A percentile compares a stretch with the other conserved stretches of the same genome.
Evolutionary conservation across 2,329 filamentous ascomycete species (phyloP).

Genomic region (Didymella keratinophila): DNA sequence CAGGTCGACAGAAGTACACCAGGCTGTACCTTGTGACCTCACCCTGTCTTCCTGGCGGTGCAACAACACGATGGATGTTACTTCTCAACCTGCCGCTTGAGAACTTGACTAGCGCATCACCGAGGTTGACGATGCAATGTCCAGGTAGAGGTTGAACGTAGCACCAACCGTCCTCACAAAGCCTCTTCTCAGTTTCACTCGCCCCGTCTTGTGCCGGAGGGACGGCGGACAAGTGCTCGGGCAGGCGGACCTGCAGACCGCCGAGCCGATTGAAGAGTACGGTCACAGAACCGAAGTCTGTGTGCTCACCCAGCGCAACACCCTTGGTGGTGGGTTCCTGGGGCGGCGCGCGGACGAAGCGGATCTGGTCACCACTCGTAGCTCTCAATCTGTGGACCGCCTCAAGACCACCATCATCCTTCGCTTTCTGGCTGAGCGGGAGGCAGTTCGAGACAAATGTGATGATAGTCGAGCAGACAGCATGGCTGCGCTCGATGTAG

Average conservation of each 20-base stretch:
- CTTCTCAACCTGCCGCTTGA: constrained; percentile 52
- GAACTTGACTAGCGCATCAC: constrained; percentile 58
- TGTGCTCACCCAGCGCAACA: constrained; percentile 61
- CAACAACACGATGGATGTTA: constrained; percentile 59
- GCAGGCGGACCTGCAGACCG: constrained; percentile 62
- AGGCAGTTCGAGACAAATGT: constrained; percentile 56
- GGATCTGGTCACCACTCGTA: constrained; percentile 62
- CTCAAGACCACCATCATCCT: constrained; percentile 50
- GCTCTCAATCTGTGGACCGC: constrained; percentile 56
- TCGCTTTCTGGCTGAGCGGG: constrained; percentile 35
- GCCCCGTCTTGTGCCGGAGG: constrained; percentile 1
- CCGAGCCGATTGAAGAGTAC: constrained; percentile 65
- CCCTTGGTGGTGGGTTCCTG: constrained; percentile 37
- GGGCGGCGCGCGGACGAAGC: constrained; percentile 60
- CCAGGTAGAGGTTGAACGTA: constrained; percentile 62
- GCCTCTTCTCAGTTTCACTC: constrained; percentile 18
- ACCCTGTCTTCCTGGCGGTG: constrained; percentile 57
- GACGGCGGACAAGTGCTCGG: constrained; percentile 35
- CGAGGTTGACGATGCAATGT: constrained; percentile 59
- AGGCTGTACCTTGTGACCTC: constrained; percentile 56
- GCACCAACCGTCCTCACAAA: constrained; percentile 54
- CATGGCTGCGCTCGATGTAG: constrained; percentile 58
- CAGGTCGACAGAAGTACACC: constrained; percentile 63
- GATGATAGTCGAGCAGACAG: constrained; percentile 56
- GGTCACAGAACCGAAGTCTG: constrained; percentile 65